A percentile compares a stretch with the other conserved stretches of the same genome.
phyloP scores from a whole-genome alignment of 129 eudicot species.

The Centella asiatica region DNA sequence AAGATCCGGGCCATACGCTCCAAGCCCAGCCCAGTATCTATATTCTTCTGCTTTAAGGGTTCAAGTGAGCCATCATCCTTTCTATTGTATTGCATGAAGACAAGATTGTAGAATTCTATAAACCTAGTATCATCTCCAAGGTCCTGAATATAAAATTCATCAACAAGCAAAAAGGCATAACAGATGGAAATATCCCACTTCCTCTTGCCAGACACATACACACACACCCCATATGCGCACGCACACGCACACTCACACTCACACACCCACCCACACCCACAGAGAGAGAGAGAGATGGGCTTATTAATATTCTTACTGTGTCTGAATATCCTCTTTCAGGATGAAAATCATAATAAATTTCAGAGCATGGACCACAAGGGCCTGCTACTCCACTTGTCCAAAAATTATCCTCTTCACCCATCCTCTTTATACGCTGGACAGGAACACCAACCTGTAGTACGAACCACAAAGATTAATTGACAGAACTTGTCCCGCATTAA shows the following conservation, averaged over 20 bases:
- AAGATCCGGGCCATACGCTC: slow-evolving; percentile 97
- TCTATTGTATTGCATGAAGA: slow-evolving; percentile 85
- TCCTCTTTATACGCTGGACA: slow-evolving; percentile 67
- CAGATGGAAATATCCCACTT: slow-evolving; percentile 1
- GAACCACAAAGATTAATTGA: neutral
- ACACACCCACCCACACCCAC: too few species aligned
- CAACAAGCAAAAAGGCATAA: neutral
- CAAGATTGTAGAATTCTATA: slow-evolving; percentile 95
- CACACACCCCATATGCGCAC: neutral
- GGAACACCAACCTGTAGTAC: slow-evolving; percentile 76
- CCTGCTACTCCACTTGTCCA: slow-evolving; percentile 96
- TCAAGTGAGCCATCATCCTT: slow-evolving; percentile 84
- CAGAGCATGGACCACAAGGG: slow-evolving; percentile 99
- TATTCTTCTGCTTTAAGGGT: slow-evolving; percentile 82
- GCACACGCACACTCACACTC: too few species aligned
- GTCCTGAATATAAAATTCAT: slow-evolving; percentile 45
- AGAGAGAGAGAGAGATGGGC: slow-evolving; percentile 1
- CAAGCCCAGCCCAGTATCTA: slow-evolving; percentile 92
- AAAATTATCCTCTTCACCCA: slow-evolving; percentile 96
- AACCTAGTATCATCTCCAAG: slow-evolving; percentile 90
- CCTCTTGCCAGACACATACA: neutral
- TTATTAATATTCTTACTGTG: slow-evolving; percentile 40
- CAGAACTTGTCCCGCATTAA: neutral
- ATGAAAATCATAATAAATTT: slow-evolving; percentile 84
- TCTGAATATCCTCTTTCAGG: slow-evolving; percentile 62